Conservation (phyloP, 2,329 filamentous ascomycete species). For the Coniochaeta sp. region DNA sequence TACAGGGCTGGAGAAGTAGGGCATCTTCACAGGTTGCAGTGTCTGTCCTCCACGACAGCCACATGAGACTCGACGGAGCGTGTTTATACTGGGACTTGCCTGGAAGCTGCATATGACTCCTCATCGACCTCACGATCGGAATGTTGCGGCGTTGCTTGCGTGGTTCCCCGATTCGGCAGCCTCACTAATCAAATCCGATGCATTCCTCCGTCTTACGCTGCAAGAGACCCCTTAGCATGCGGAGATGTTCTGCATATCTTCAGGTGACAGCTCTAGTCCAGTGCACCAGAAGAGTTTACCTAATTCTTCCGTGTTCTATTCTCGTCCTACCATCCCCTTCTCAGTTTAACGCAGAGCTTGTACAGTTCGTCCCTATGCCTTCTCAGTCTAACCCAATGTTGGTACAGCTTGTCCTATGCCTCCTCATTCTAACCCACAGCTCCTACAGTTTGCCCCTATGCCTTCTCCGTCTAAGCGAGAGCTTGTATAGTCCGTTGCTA, state of each 20-base stretch:
- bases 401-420: background rate
- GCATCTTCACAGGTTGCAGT: constrained; percentile 5
- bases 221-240: background rate
- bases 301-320: background rate
- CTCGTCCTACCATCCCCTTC: background rate
- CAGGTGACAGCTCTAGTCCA: background rate
- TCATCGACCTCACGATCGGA: background rate
- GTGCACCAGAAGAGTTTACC: background rate
- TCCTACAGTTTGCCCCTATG: too few relatives aligned
- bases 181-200: background rate
- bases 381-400: background rate
- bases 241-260: background rate
- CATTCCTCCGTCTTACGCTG: background rate
- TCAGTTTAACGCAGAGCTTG: too few relatives aligned
- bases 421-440: too few relatives aligned
- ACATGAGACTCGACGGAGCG: too few relatives aligned
- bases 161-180: background rate
- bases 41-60: too few relatives aligned
- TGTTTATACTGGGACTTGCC: constrained; percentile 2
- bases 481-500: too few relatives aligned
- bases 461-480: too few relatives aligned
- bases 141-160: background rate
- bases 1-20: constrained; percentile 6
- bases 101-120: background rate
- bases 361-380: too few relatives aligned